Evolutionary conservation across 108 stramenopile species (phyloP).

Genomic region (Ochromonas danica): DNA sequence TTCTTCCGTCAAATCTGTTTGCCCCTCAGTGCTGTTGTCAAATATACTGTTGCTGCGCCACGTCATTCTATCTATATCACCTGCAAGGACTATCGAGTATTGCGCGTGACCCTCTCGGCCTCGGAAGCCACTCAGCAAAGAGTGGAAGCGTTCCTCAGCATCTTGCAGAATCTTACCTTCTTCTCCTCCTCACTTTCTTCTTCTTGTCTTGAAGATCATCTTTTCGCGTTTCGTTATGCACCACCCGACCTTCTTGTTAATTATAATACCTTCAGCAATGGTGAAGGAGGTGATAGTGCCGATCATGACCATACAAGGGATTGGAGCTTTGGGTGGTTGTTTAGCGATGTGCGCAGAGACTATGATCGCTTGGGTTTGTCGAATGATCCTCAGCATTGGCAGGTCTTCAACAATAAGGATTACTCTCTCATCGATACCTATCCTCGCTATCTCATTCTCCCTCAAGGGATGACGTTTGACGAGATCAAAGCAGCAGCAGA

Average conservation of each 20-base stretch:
- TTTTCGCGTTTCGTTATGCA: too few relatives aligned
- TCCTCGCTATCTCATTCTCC: constrained; percentile 6
- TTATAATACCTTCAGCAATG: too few relatives aligned
- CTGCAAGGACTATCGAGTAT: constrained; percentile 8
- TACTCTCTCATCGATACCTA: neutral
- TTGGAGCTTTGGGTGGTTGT: neutral
- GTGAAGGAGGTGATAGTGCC: too few relatives aligned
- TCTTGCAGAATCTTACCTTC: neutral
- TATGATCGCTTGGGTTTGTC: constrained; percentile 2
- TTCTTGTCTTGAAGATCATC: neutral
- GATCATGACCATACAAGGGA: neutral
- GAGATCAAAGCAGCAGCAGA: constrained; percentile 33
- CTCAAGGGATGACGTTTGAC: neutral
- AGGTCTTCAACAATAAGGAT: neutral
- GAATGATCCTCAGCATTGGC: neutral
- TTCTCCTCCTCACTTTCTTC: neutral
- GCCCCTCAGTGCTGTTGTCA: neutral
- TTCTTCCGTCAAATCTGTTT: constrained; percentile 19
- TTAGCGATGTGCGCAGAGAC: constrained; percentile 10
- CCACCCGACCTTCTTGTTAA: too few relatives aligned
- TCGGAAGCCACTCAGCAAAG: neutral
- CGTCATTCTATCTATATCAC: neutral
- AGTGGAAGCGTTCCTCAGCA: neutral
- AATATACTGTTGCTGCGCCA: too few relatives aligned
- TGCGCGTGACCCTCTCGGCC: neutral